Conservation (phyloP, 164 flowering plant species). For the Cinnamomum chago region DNA sequence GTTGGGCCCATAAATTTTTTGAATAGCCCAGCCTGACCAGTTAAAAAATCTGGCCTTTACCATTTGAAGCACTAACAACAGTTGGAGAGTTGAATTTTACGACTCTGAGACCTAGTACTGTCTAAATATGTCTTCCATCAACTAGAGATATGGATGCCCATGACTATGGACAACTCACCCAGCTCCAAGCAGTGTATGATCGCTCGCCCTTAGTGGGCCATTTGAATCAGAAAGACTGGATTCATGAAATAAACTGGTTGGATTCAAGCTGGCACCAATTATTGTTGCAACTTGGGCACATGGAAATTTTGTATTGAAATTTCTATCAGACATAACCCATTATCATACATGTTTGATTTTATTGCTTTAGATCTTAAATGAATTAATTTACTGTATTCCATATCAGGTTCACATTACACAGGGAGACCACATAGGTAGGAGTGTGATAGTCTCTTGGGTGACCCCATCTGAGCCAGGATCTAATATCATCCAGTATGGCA, state of each 20-base stretch:
- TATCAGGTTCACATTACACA: slow-evolving; percentile 77
- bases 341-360: too few relatives aligned
- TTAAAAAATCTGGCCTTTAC: too few relatives aligned
- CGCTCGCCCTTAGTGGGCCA: background rate
- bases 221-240: background rate
- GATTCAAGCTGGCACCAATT: background rate
- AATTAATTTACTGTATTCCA: background rate
- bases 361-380: background rate
- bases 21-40: too few relatives aligned
- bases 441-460: slow-evolving; percentile 77
- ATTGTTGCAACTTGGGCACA: background rate
- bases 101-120: too few relatives aligned
- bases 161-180: too few relatives aligned
- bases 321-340: background rate
- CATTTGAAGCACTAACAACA: too few relatives aligned
- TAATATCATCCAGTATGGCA: slow-evolving; percentile 44
- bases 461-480: slow-evolving; percentile 58
- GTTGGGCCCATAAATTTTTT: too few relatives aligned
- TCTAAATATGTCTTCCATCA: too few relatives aligned
- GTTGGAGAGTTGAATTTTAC: too few relatives aligned
- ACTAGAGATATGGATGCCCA: too few relatives aligned
- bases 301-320: background rate
- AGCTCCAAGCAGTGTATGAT: too few relatives aligned
- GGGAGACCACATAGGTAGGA: slow-evolving; percentile 67
- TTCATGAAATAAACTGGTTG: background rate